These are phyloP conservation scores for Lipomyces orientalis DNA, from an alignment of 805 yeast species.

Conservation along the genomic window DNA sequence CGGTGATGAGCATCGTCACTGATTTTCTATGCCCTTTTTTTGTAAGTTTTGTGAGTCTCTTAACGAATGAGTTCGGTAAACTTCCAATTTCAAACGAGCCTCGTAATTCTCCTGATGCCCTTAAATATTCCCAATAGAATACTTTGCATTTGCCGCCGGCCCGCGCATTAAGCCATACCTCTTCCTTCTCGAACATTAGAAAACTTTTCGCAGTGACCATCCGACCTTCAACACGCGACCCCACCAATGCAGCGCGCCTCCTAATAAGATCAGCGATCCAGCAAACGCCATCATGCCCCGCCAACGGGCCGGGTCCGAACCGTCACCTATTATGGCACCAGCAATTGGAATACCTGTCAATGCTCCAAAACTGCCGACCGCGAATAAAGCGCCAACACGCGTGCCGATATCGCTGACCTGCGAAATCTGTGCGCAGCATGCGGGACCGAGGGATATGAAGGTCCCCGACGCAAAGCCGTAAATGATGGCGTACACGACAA, in stretches of 20 bases:
- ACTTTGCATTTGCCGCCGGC: no score
- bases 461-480: constrained; percentile 46
- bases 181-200: background rate
- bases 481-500: constrained; percentile 42
- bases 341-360: constrained; percentile 44
- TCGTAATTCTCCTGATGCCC: no score
- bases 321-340: constrained; percentile 36
- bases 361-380: constrained; percentile 58
- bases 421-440: constrained; percentile 42
- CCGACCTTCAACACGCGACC: constrained; percentile 17
- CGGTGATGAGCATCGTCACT: no score
- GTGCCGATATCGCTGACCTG: constrained; percentile 41
- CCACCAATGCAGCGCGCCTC: constrained; percentile 8
- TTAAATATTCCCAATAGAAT: no score
- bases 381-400: constrained; percentile 65
- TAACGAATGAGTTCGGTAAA: no score
- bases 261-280: constrained; percentile 13
- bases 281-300: constrained; percentile 17
- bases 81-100: no score
- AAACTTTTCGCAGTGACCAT: constrained; percentile 11
- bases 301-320: constrained; percentile 12
- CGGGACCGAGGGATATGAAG: constrained; percentile 43
- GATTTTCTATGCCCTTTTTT: no score
- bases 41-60: no score
- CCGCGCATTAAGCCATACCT: no score